Evolutionary conservation across 768 basidiomycete genomes (phyloP).

Genomic region (Trametes cingulata): DNA sequence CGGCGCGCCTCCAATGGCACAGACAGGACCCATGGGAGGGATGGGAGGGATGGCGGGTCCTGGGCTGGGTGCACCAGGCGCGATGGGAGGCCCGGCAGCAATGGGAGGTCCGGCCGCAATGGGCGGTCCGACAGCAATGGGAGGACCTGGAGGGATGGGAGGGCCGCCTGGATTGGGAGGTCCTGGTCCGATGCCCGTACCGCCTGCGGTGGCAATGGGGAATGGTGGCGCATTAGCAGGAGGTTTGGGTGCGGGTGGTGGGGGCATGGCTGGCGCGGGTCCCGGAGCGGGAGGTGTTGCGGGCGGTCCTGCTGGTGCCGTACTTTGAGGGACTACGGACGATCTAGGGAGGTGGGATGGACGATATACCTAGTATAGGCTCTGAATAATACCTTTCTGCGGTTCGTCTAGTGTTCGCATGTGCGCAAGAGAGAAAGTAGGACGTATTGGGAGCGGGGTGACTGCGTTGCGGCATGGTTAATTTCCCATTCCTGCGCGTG

Average conservation of each 20-base stretch:
- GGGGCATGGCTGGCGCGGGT: neutral
- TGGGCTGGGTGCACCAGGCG: no score
- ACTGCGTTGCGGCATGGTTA: no score
- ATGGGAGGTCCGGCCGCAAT: neutral
- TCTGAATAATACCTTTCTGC: neutral
- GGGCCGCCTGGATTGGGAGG: neutral
- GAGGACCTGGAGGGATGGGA: neutral
- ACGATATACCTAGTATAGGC: neutral
- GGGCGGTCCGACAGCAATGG: neutral
- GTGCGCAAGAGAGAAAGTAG: no score
- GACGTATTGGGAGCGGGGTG: no score
- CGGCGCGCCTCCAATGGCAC: neutral
- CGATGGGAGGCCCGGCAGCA: neutral
- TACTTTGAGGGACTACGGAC: neutral
- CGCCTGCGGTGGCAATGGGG: neutral
- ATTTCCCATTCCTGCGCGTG: no score
- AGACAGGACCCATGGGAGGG: neutral
- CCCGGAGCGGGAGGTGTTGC: neutral
- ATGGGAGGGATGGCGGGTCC: neutral
- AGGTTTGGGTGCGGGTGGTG: neutral
- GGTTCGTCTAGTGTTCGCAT: no score
- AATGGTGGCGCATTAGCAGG: conserved; percentile 1
- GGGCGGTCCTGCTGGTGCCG: neutral
- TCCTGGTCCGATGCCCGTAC: neutral
- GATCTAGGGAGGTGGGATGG: neutral